Evolutionary conservation across 2,329 filamentous ascomycete genomes (phyloP), one percentile per base, ranked within the genome.

Genomic region (Neofusicoccum sp.): DNA sequence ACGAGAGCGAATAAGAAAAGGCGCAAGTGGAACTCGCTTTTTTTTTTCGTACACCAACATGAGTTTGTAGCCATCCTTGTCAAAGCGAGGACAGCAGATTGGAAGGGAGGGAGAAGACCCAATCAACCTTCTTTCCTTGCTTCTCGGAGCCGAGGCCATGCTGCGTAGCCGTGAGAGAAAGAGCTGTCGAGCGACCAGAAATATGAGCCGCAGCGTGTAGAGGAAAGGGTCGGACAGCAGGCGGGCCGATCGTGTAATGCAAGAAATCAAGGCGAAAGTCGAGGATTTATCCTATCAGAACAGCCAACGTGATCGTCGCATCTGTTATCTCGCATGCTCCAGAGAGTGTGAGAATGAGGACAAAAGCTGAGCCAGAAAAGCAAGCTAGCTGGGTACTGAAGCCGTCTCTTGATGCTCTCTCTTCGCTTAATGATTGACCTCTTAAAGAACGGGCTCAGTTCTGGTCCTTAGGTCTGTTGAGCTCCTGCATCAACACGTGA

Each of bases 401-500:
- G n/a, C n/a, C n/a, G n/a, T n/a, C n/a, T n/a, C n/a, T n/a, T n/a
- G n/a, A n/a, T n/a, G 33, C 14, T 40, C 36, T 1, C 3, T 40
- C 12, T n/a, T 40, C 36, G 16, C 16, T 40, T n/a, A n/a, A 4
- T 40, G 14, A 16, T n/a, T 40, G 11, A 7, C 16, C 8, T 16
- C 36, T 16, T 40, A 12, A 14, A 51, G 3, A 4, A 3, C 0
- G 2, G 14, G 9, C 26, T 56, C 36, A 24, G 4, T 33, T 43
- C 26, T 43, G 26, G 5, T 33, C 38, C 38, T 54, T 54, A 4
- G 49, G 49, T n/a, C 51, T 43, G 26, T 56, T 43, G 5, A 63
- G 34, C 11, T 61, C 48, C 30, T 33, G n/a, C 43, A 61, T 48
- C 58, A 76, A 64, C 7, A 66, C 67, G n/a, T 65, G 63, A 9